phyloP scores from a whole-genome alignment of 2,329 filamentous ascomycete species.

The Xylariales sp. region DNA sequence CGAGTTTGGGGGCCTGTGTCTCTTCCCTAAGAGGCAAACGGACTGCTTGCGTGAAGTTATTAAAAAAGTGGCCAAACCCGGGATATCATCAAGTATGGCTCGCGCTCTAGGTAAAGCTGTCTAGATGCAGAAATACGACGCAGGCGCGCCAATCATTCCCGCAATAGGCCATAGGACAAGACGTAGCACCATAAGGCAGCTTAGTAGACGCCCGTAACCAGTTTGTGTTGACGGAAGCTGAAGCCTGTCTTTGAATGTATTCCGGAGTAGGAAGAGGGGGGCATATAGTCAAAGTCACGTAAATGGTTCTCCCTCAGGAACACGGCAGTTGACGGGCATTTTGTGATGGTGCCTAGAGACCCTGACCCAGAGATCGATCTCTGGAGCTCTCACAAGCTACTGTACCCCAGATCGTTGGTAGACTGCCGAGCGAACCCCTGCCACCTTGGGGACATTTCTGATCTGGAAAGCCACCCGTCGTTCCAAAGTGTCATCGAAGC shows the following conservation, averaged over 20 bases:
- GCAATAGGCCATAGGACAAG: constrained; percentile 17
- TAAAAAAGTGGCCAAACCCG: constrained; percentile 30
- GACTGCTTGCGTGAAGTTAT: constrained; percentile 25
- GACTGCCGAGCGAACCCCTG: constrained; percentile 32
- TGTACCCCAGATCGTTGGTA: constrained; percentile 38
- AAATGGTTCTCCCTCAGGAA: constrained; percentile 32
- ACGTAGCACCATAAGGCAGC: constrained; percentile 17
- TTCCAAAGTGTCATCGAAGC: constrained; percentile 44
- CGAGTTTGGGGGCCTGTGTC: constrained; percentile 5
- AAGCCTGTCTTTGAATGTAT: constrained; percentile 22
- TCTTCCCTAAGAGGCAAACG: constrained; percentile 29
- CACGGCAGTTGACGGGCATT: constrained; percentile 36
- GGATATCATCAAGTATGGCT: constrained; percentile 27
- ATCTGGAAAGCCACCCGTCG: constrained; percentile 44
- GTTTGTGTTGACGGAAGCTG: constrained; percentile 28
- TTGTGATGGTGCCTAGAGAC: constrained; percentile 27
- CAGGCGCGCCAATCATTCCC: constrained; percentile 25
- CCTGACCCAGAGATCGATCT: constrained; percentile 35
- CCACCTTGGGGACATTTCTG: constrained; percentile 30
- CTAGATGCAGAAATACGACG: constrained; percentile 34
- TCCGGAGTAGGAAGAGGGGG: constrained; percentile 19
- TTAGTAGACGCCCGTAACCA: constrained; percentile 19
- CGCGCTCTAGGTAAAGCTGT: constrained; percentile 31
- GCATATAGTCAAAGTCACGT: constrained; percentile 36
- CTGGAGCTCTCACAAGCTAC: constrained; percentile 29